Base-by-base conservation (phyloP, 352 stramenopile genomes). In the Phytophthora megakarya region DNA sequence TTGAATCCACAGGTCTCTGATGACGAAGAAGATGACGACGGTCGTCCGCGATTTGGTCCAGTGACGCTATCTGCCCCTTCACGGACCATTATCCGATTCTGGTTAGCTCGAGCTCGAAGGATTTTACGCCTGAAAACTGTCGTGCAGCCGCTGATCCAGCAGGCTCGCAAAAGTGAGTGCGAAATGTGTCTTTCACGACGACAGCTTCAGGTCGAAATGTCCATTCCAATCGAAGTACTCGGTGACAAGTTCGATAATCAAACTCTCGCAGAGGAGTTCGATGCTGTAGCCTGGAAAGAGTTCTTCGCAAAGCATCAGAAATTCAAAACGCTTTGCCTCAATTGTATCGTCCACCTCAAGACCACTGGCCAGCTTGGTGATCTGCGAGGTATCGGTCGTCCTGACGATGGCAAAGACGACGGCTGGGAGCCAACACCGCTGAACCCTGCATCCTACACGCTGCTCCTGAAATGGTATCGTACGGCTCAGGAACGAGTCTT, bases 311-410 rank as follows among this genome's bases (percentile, higher is more conserved):
- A 96, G 72, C 86, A 98, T 66, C 88, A 98, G 70, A 84, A 83
- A 47, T 98, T 98, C 72, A 92, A 97, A 79, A 98, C 95, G 18
- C 80, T 98, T 23, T 98, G 95, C 58, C 72, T 98, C 16, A 95
- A 91, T 49, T 98, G 96, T 67, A 81, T 98, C 30, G 79, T 90
- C 15, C 82, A 96, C 59, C 58, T 96, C 39, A 86, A 75, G 63
- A 83, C 65, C 16, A 80, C 52, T 11, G 71, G 61, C 19, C 70
- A 64, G 25, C 47, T 77, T 11, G 45, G 49, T 9, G 52, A 47
- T 49, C 56, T 61, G 8, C 72, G 65, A 22, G 70, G 70, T 5
- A 49, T 78, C 0, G 71, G 73, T 15, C 22, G 51, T 19, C 19
- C 28, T 22, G 60, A 33, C 0, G 69, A 72, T 30, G 67, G 56